Evolutionary conservation across 2,329 filamentous ascomycete species (phyloP).

Genomic region (Aspergillus luchuensis): DNA sequence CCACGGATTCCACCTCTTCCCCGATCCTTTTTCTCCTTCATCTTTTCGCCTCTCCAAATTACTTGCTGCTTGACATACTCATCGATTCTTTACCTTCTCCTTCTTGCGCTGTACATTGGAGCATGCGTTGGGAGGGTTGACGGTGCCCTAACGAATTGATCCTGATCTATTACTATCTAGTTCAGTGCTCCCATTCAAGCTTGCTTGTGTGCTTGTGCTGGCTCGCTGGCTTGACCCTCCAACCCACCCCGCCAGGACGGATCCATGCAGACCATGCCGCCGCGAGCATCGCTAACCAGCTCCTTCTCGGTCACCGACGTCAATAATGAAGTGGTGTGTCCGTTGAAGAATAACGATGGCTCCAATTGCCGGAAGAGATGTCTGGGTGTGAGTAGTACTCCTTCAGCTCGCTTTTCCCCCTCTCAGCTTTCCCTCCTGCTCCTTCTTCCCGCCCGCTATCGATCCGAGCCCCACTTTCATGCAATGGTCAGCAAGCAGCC

Average conservation of each 20-base stretch:
- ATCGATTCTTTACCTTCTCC: not conserved
- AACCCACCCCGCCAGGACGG: slow-evolving; percentile 24
- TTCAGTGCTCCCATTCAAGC: not conserved
- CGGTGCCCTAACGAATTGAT: slow-evolving; percentile 18
- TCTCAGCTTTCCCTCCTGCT: slow-evolving; percentile 4
- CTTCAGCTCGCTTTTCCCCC: slow-evolving; percentile 14
- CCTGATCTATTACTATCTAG: slow-evolving; percentile 8
- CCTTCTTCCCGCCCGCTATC: slow-evolving; percentile 10
- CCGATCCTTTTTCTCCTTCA: not conserved
- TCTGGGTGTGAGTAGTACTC: slow-evolving; percentile 77
- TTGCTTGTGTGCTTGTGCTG: slow-evolving; percentile 7
- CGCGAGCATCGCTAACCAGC: slow-evolving; percentile 80
- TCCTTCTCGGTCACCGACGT: slow-evolving; percentile 90
- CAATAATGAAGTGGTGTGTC: slow-evolving; percentile 96
- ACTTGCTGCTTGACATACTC: slow-evolving; percentile 4
- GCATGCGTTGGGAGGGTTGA: slow-evolving; percentile 18
- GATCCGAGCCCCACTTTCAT: slow-evolving; percentile 17
- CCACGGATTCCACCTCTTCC: slow-evolving; percentile 3
- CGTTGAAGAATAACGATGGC: slow-evolving; percentile 91
- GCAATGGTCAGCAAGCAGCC: slow-evolving; percentile 13
- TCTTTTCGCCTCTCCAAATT: not conserved
- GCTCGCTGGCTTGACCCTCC: slow-evolving; percentile 15
- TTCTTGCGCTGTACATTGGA: slow-evolving; percentile 7
- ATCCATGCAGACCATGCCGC: slow-evolving; percentile 72
- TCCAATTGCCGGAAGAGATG: slow-evolving; percentile 97